phyloP scores from a whole-genome alignment of 345 rosid species.

The Zanthoxylum bungeanum region DNA sequence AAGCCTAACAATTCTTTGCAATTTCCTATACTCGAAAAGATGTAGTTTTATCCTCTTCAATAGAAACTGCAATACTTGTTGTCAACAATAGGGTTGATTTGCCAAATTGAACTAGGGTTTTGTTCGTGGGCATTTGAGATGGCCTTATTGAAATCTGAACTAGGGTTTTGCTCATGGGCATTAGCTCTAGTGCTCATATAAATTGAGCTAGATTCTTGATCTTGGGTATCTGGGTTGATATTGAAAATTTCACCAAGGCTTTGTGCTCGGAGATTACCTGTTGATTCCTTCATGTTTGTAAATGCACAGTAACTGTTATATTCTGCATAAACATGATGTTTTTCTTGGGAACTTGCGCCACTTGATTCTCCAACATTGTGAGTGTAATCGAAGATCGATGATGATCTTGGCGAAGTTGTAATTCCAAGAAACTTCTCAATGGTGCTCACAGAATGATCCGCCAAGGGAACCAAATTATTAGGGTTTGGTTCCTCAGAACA shows the following conservation, averaged over 20 bases:
- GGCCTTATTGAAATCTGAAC: slow-evolving; percentile 20
- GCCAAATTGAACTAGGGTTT: slow-evolving; percentile 28
- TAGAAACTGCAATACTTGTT: slow-evolving; percentile 24
- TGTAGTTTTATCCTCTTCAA: slow-evolving; percentile 11
- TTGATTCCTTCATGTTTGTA: slow-evolving; percentile 25
- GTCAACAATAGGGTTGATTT: slow-evolving; percentile 10
- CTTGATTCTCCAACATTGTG: slow-evolving; percentile 16
- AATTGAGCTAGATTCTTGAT: slow-evolving; percentile 18
- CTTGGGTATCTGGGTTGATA: slow-evolving; percentile 17
- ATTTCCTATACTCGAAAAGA: background rate
- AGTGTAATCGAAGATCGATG: slow-evolving; percentile 28
- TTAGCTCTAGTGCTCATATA: slow-evolving; percentile 12
- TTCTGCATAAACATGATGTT: slow-evolving; percentile 17
- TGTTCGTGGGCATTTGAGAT: slow-evolving; percentile 9
- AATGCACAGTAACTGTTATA: slow-evolving; percentile 18
- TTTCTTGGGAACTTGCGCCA: slow-evolving; percentile 21
- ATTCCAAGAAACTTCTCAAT: slow-evolving; percentile 55
- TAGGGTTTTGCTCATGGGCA: slow-evolving; percentile 21
- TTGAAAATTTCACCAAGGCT: slow-evolving; percentile 24
- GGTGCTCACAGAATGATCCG: slow-evolving; percentile 39
- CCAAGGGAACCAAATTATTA: slow-evolving; percentile 25
- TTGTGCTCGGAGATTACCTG: slow-evolving; percentile 30
- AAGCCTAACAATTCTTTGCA: background rate
- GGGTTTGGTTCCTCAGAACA: slow-evolving; percentile 37
- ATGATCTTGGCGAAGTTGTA: slow-evolving; percentile 14